phyloP scores from a whole-genome alignment of 2,329 filamentous ascomycete genomes.

The Endoconidiophora polonica region DNA sequence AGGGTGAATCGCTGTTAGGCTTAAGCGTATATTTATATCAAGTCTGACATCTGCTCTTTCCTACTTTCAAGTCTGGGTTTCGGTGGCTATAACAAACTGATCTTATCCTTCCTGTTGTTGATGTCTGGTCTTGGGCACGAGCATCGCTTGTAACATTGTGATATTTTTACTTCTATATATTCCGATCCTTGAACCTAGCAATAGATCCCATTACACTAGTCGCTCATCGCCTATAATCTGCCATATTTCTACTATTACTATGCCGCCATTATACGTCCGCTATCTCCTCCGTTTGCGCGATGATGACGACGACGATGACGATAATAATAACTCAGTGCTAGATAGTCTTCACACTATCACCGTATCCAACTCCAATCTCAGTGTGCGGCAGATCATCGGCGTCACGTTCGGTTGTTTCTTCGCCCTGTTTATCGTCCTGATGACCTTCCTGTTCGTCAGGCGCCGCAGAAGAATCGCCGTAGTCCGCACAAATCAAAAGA shows the following conservation, averaged over 20 bases:
- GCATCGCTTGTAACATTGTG: no score
- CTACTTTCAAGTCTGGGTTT: neutral
- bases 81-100: no score
- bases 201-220: no score
- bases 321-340: neutral
- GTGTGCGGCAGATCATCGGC: neutral
- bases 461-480: neutral
- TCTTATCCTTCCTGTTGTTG: no score
- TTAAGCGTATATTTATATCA: no score
- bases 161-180: no score
- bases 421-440: neutral
- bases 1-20: no score
- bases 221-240: neutral
- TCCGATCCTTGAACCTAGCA: no score
- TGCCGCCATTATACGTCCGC: neutral
- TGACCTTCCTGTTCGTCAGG: neutral
- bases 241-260: neutral
- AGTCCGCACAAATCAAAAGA: neutral
- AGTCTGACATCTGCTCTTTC: no score
- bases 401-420: conserved; percentile 1
- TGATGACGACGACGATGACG: conserved; percentile 1
- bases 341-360: neutral
- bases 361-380: neutral
- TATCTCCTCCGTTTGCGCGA: neutral
- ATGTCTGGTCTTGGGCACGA: no score